Base-by-base conservation (phyloP, 2,329 filamentous ascomycete species). In the Dothideomycetes sp. region DNA sequence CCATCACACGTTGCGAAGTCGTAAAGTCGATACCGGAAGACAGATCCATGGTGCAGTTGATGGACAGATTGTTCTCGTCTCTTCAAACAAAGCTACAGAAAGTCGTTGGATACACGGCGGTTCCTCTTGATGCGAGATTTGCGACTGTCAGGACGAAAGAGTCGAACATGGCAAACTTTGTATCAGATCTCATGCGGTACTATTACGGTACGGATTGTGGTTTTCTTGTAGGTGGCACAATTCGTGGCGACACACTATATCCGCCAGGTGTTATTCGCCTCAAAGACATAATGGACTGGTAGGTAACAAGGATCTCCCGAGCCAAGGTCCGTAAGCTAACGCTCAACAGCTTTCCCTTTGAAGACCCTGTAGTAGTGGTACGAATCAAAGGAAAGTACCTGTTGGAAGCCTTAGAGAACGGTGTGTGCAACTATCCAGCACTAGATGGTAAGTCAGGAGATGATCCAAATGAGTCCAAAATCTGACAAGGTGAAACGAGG, bases 241-340 rank as follows among this genome's bases (percentile, higher is more conserved):
- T 94, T 39, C 76, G 87, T 11, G 87, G 86, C 1, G 87, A 94
- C 54, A 84, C 91, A 58, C 79, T 94, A 22, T 94, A 94, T 52
- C 78, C 85, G 0, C 84, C 85, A 0, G 87, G 87, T 0, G 68
- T 87, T 0, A 65, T 94, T 6, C 70, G 80, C 17, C 65, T 94
- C 45, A 84, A 84, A 53, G 85, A 93, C 53, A 76, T 93, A n/a
- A 75, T 87, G 43, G 83, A 84, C 36, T 94, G 85, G 50, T 52
- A 36, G 11, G 50, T 41, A 17, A 3, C 19, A 13, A 25, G 12
- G 12, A 22, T 11, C 10, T 20, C 20, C 8, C 16, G 19, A 9
- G n/a, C 7, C 20, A 31, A 3, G 11, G 28, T 28, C 24, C 15
- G 17, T 5, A 17, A 36, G 23, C 48, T 59, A 41, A 53, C 53